Conservation (phyloP, 306 rosid genomes). For the Medicago lupulina region DNA sequence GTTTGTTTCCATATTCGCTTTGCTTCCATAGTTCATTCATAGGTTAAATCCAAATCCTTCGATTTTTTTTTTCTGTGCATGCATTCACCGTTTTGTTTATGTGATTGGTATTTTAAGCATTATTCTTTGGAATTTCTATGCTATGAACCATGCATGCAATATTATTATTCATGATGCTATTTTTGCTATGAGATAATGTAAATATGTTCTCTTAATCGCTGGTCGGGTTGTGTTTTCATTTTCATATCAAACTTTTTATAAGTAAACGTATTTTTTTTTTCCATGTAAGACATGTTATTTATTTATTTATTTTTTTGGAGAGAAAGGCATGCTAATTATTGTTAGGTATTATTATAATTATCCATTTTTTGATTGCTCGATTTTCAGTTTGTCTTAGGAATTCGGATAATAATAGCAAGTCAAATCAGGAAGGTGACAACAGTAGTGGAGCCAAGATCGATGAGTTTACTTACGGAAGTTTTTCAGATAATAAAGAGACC, state of each 20-base stretch:
- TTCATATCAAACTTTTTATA: conserved; percentile 25
- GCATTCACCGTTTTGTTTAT: too few relatives aligned
- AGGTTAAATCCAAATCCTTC: not conserved
- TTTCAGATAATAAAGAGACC: conserved; percentile 40
- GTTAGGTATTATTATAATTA: conserved; percentile 17
- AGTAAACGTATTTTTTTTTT: conserved; percentile 6
- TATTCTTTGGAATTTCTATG: not conserved
- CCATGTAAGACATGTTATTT: conserved; percentile 19
- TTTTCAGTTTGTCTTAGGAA: conserved; percentile 49
- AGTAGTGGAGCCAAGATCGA: conserved; percentile 40
- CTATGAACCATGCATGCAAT: conserved; percentile 3
- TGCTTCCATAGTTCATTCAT: not conserved
- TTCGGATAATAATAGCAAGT: conserved; percentile 36
- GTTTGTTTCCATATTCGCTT: not conserved
- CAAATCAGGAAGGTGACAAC: conserved; percentile 41
- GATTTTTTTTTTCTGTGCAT: too few relatives aligned
- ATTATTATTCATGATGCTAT: not conserved
- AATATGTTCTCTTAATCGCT: conserved; percentile 12
- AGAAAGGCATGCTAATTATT: conserved; percentile 16
- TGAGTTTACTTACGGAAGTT: conserved; percentile 27
- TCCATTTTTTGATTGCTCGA: conserved; percentile 33
- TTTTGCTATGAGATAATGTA: conserved; percentile 4
- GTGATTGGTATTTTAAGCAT: too few relatives aligned
- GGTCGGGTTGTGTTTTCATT: conserved; percentile 4
- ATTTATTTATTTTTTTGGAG: too few relatives aligned